A percentile compares a stretch with the other conserved stretches of the same genome.
These are phyloP conservation scores for Eucalyptus guilfoylei DNA, from an alignment of 345 rosid species.

Conservation along the genomic window DNA sequence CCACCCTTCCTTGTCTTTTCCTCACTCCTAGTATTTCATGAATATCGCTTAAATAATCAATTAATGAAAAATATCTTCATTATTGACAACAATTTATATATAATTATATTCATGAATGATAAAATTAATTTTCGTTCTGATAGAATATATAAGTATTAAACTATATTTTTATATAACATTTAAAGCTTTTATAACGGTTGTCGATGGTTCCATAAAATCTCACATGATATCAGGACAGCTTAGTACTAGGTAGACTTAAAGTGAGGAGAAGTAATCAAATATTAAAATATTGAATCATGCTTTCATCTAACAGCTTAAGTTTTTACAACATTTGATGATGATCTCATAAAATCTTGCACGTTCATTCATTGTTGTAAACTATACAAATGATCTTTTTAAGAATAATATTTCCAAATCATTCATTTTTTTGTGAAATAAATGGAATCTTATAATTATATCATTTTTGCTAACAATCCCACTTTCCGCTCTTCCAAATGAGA, in stretches of 20 bases:
- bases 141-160: no score
- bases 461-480: background rate
- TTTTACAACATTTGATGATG: rapidly evolving
- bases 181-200: no score
- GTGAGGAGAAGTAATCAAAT: background rate
- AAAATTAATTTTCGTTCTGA: background rate
- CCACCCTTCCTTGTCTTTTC: background rate
- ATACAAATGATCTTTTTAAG: background rate
- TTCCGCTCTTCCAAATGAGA: background rate
- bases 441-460: background rate
- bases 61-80: background rate
- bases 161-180: no score
- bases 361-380: background rate
- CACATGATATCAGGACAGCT: rapidly evolving
- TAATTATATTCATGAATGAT: background rate
- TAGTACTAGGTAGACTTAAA: background rate
- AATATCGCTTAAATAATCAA: background rate
- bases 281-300: no score
- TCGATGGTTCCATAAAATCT: background rate
- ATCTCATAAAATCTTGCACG: rapidly evolving
- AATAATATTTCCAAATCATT: background rate
- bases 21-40: no score
- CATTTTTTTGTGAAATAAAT: background rate
- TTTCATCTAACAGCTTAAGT: rapidly evolving
- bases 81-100: background rate